Percentiles rank a stretch among this genome's conserved stretches.
phyloP scores from a whole-genome alignment of 1,284 basidiomycete species.

The Cystobasidium sp. region DNA sequence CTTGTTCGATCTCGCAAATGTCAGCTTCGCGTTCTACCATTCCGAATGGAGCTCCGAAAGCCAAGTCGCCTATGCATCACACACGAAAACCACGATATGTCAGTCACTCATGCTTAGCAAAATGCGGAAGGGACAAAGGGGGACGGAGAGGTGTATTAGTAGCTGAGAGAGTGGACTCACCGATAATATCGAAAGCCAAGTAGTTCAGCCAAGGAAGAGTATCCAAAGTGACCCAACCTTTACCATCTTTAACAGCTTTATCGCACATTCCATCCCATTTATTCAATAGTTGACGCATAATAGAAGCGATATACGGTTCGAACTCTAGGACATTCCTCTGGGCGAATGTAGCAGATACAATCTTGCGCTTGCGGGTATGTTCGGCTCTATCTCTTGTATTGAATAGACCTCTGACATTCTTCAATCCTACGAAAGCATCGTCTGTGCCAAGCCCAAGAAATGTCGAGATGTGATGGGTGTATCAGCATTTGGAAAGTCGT shows the following conservation, averaged over 20 bases:
- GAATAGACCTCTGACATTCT: constrained; percentile 61
- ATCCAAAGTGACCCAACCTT: constrained; percentile 42
- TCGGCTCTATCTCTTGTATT: constrained; percentile 80
- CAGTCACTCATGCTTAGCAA: not conserved
- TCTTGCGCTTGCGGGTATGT: constrained; percentile 64
- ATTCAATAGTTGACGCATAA: constrained; percentile 61
- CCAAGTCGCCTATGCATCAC: constrained; percentile 57
- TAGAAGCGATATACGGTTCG: constrained; percentile 64
- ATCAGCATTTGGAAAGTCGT: not conserved
- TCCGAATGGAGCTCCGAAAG: constrained; percentile 84
- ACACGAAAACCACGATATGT: not conserved
- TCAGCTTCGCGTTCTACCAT: constrained; percentile 68
- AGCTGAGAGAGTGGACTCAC: constrained; percentile 64
- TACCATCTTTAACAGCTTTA: constrained; percentile 56
- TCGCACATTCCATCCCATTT: constrained; percentile 81
- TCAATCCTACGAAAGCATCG: constrained; percentile 48
- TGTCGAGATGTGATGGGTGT: no score
- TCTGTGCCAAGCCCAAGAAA: constrained; percentile 5
- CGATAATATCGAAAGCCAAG: constrained; percentile 85
- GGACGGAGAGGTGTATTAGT: no score
- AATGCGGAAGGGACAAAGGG: not conserved
- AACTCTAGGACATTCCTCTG: constrained; percentile 65
- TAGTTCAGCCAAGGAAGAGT: constrained; percentile 66
- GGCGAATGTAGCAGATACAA: constrained; percentile 41
- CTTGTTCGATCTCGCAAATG: constrained; percentile 50